These are phyloP conservation scores for Yamagishiella unicocca DNA, from an alignment of 139 green algal genomes.

Conservation along the genomic window DNA sequence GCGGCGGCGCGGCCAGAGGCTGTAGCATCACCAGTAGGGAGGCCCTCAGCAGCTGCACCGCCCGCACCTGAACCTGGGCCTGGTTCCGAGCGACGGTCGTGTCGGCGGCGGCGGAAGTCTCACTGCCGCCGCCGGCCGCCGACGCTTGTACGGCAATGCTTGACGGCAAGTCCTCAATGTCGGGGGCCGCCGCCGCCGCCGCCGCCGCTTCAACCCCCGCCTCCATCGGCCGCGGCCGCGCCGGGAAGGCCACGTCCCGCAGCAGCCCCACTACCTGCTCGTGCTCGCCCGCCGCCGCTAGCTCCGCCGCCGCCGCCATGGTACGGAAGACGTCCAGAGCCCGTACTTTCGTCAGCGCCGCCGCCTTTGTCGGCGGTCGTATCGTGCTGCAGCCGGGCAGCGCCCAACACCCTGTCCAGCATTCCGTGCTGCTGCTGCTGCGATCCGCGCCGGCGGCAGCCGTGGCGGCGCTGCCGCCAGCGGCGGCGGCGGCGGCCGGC, in stretches of 20 bases:
- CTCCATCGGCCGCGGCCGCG: background rate
- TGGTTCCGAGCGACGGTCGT: background rate
- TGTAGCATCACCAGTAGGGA: background rate
- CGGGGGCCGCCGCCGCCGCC: background rate
- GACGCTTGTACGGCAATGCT: background rate
- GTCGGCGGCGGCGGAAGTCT: background rate
- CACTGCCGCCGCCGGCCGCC: background rate
- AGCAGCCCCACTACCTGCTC: background rate
- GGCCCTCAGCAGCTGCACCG: constrained; percentile 16
- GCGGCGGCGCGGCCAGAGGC: background rate
- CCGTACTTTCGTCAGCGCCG: background rate
- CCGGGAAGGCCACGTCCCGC: constrained; percentile 9
- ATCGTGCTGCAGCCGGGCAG: background rate
- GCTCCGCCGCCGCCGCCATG: constrained; percentile 20
- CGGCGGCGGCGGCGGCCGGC: background rate
- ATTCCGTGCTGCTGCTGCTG: background rate
- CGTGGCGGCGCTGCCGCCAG: background rate
- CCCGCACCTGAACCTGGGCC: background rate
- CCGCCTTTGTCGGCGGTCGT: background rate
- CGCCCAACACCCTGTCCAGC: background rate
- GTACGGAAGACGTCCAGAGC: constrained; percentile 36
- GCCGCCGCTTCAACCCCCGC: background rate
- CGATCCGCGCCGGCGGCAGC: background rate
- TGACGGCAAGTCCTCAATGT: constrained; percentile 3
- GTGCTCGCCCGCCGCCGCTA: constrained; percentile 15